These are phyloP conservation scores for Tetrapisispora iriomotensis DNA, from an alignment of 805 yeast species.

Conservation along the genomic window DNA sequence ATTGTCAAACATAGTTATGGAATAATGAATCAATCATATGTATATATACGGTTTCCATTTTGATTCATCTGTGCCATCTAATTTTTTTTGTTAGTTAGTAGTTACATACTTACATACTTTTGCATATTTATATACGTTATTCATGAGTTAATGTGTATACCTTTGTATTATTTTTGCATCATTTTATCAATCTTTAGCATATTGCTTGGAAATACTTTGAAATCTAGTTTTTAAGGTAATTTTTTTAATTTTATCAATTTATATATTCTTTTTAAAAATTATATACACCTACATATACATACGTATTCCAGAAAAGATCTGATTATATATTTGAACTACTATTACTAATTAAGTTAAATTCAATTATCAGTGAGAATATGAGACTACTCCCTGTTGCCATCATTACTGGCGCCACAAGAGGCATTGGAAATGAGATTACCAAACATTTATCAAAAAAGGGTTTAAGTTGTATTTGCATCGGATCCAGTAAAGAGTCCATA, in stretches of 20 bases:
- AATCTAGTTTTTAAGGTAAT: not conserved
- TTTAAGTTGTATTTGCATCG: slow-evolving; percentile 20
- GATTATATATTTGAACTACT: no score
- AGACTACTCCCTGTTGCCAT: slow-evolving; percentile 21
- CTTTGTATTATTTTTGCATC: slow-evolving; percentile 5
- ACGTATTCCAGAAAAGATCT: not conserved
- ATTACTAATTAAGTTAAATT: no score
- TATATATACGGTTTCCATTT: slow-evolving; percentile 2
- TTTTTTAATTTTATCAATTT: not conserved
- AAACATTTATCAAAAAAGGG: slow-evolving; percentile 22
- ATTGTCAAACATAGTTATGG: no score
- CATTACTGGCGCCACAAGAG: slow-evolving; percentile 37
- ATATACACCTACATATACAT: not conserved
- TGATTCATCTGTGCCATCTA: slow-evolving; percentile 1
- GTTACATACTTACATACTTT: slow-evolving; percentile 5
- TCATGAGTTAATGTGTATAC: slow-evolving; percentile 4
- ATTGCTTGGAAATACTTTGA: not conserved
- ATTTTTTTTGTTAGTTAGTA: not conserved
- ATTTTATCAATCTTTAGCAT: no score
- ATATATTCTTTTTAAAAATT: not conserved
- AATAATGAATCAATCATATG: not conserved
- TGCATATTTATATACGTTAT: slow-evolving; percentile 16
- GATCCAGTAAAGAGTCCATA: slow-evolving; percentile 13
- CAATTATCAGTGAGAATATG: no score
- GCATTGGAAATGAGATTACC: slow-evolving; percentile 32